phyloP scores from a whole-genome alignment of 208 protist genomes.

The Leishmania gerbilli region DNA sequence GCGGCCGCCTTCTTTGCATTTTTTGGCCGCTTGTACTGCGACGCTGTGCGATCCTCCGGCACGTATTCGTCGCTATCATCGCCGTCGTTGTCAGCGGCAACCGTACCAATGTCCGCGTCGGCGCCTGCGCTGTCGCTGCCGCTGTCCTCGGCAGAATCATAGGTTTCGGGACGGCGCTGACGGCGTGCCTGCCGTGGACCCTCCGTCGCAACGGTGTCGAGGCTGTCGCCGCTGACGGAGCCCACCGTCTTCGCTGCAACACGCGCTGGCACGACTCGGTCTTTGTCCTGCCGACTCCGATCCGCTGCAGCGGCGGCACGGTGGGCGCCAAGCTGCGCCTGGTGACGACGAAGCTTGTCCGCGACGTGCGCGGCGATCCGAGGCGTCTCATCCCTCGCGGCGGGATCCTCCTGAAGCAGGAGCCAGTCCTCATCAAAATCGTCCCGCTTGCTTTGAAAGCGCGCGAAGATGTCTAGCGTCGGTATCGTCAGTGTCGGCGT shows the following conservation, averaged over 20 bases:
- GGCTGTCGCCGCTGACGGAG: not conserved
- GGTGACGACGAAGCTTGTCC: constrained; percentile 48
- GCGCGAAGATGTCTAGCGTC: constrained; percentile 65
- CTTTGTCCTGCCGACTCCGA: constrained; percentile 3
- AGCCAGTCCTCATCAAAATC: constrained; percentile 81
- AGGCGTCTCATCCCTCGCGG: constrained; percentile 14
- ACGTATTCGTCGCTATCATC: constrained; percentile 50
- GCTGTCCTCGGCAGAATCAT: constrained; percentile 18
- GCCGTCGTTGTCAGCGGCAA: not conserved
- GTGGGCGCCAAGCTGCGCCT: constrained; percentile 22
- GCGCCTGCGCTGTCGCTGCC: not conserved
- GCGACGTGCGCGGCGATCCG: constrained; percentile 41
- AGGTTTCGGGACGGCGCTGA: constrained; percentile 15
- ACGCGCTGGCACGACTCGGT: not conserved
- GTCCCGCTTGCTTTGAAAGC: constrained; percentile 60
- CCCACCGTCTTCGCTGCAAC: not conserved
- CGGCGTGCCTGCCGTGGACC: not conserved
- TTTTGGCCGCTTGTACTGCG: constrained; percentile 16
- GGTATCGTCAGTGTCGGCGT: constrained; percentile 34
- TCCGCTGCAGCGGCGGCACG: constrained; percentile 27
- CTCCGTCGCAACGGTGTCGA: constrained; percentile 1
- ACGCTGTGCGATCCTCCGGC: constrained; percentile 31
- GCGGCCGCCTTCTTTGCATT: too few species aligned
- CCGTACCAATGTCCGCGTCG: constrained; percentile 1
- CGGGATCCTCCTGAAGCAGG: constrained; percentile 62